Evolutionary conservation across 805 yeast species (phyloP), one percentile per base, ranked within the genome.

Genomic region (Starmerella sirachaensis): DNA sequence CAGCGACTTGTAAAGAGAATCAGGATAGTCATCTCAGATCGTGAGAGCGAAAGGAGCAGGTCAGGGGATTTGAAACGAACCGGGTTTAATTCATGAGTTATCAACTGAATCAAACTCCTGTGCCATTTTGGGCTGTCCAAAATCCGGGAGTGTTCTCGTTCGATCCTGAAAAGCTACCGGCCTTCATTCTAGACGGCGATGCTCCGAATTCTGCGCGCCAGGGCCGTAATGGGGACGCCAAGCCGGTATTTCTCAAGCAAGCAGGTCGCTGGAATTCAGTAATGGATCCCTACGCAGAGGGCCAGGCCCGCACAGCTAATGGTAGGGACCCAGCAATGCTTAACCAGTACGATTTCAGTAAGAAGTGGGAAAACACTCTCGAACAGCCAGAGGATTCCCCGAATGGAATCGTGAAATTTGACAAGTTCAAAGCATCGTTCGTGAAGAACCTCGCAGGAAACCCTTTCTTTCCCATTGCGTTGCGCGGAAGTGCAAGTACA

Each of bases 391-490:
- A 11, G 9, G 32, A 27, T 18, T 33, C 25, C 7, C 13, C 20
- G 20, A 20, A 29, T 8, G 29, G 35, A 13, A 25, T 37, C 7
- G 22, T 32, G 21, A 18, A 29, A 12, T 22, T 28, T 14, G 45
- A 29, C 5, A 17, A 30, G 18, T 19, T 45, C 11, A 31, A 32
- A 18, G 40, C 26, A 6, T 21, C 14, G 16, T 19, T 30, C 23
- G 13, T 34, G 19, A 47, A 45, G 21, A 60, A 78, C 19, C 60
- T 86, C 22, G 67, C 81, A 38, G 72, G 74, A 45, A 84, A 81
- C 55, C 86, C 93, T 14, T 77, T 81, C 48, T 67, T 85, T 10
- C 95, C 96, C 1, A 63, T 88, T 34, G 67, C 78, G 18, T 69
- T 88, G 45, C 64, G 98, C 45, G 54, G 75, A 2, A 59, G 71